These are phyloP conservation scores for Tricholoma hemisulphureum DNA, from an alignment of 768 basidiomycete species.

Conservation along the genomic window DNA sequence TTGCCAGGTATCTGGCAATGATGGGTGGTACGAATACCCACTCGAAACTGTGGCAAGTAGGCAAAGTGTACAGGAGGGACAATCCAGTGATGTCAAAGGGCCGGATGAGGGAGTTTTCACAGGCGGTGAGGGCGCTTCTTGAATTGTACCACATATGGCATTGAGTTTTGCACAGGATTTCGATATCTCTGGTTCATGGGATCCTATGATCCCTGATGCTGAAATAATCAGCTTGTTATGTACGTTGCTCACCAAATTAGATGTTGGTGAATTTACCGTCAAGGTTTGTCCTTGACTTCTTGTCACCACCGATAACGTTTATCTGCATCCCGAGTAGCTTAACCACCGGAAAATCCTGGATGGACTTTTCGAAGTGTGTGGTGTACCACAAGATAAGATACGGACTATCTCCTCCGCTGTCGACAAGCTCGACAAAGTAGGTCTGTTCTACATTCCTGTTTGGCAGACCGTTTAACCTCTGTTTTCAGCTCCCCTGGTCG, in stretches of 20 bases:
- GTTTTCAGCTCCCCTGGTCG: constrained; percentile 70
- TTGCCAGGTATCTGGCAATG: constrained; percentile 96
- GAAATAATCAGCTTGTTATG: constrained; percentile 83
- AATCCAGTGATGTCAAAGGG: constrained; percentile 98
- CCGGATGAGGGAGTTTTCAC: constrained; percentile 97
- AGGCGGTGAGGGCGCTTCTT: constrained; percentile 61
- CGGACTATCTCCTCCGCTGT: constrained; percentile 93
- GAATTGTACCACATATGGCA: not conserved
- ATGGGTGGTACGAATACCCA: constrained; percentile 72
- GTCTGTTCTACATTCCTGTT: constrained; percentile 5
- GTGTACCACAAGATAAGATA: constrained; percentile 87
- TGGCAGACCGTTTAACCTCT: not conserved
- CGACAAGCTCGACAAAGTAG: constrained; percentile 96
- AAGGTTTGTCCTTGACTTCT: constrained; percentile 51
- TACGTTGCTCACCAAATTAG: constrained; percentile 76
- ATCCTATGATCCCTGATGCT: constrained; percentile 96
- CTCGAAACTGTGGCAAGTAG: constrained; percentile 93
- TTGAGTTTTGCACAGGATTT: constrained; percentile 64
- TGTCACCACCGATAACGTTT: not conserved
- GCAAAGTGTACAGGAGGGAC: constrained; percentile 97
- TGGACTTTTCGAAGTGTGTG: constrained; percentile 95
- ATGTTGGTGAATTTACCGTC: constrained; percentile 92
- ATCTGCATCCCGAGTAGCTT: constrained; percentile 45
- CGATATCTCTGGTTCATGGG: constrained; percentile 90
- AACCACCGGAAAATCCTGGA: constrained; percentile 98